Base-by-base conservation (phyloP, 768 basidiomycete genomes). In the Naematelia encephala region DNA sequence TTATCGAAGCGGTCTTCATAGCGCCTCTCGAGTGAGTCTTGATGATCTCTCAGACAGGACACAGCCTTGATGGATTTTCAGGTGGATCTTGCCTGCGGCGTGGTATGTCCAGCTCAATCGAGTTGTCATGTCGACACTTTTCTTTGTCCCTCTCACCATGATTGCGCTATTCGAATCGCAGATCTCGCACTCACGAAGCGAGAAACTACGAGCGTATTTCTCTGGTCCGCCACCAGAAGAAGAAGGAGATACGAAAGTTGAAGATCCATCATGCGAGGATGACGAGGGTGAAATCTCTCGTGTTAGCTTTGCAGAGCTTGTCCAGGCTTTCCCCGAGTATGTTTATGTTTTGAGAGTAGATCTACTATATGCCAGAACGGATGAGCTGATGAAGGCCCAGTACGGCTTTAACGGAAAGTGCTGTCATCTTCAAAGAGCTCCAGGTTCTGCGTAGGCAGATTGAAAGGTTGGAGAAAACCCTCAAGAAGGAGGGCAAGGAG, bases 11-110 rank as follows among this genome's bases (percentile, higher is more conserved):
- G 0, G 74, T 91, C 71, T 78, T 94, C 26, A 80, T 94, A 57
- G 89, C 86, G 1, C 93, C 93, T 16, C 81, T 90, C 51, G 92
- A 94, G 91, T 94, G 68, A 69, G 88, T 80, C 23, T n/a, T 5
- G 11, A 14, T 53, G 4, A 23, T 48, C 16, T 13, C 29, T 43
- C 39, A n/a, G 34, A 16, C 28, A n/a, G n/a, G 16, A 2, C 8
- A 34, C 23, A n/a, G 3, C 14, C 2, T 19, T 19, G 48, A 45
- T 51, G 27, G 51, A 28, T 26, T 26, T 47, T 62, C 65, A 78
- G 78, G 64, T 74, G 55, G 26, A 50, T 80, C 23, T 67, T 90
- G 11, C 81, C 79, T 54, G 59, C 71, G 4, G 80, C 82, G 48
- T 69, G 76, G 30, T 94, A 92, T 71, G 84, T 84, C 14, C 82